These are phyloP conservation scores for Aspergillus sp. DNA, from an alignment of 2,329 filamentous ascomycete species.

Conservation along the genomic window DNA sequence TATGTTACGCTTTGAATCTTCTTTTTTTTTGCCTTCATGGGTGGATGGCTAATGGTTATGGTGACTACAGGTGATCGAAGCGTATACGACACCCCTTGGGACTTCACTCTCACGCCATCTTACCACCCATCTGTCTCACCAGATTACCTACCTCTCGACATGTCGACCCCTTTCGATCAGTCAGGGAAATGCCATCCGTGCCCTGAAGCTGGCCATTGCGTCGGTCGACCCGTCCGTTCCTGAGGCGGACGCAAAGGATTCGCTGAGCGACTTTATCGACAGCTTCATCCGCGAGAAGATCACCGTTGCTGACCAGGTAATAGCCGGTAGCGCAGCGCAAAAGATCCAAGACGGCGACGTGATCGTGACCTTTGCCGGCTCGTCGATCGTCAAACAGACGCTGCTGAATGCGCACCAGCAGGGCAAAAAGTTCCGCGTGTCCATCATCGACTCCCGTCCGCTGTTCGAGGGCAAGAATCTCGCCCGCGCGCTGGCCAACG, in stretches of 20 bases:
- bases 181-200: conserved; percentile 93
- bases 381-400: conserved; percentile 75
- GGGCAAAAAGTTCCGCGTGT: conserved; percentile 72
- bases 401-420: conserved; percentile 61
- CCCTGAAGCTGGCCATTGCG: conserved; percentile 86
- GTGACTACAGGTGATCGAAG: conserved; percentile 64
- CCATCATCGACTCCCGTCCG: conserved; percentile 70
- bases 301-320: conserved; percentile 75
- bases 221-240: conserved; percentile 79
- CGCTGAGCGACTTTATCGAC: conserved; percentile 74
- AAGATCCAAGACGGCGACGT: conserved; percentile 74
- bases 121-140: conserved; percentile 82
- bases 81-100: conserved; percentile 81
- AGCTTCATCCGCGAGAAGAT: conserved; percentile 85
- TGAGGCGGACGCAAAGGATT: conserved; percentile 71
- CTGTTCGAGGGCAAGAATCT: conserved; percentile 63
- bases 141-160: conserved; percentile 89
- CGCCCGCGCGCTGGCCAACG: conserved; percentile 60
- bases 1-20: conserved; percentile 30
- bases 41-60: conserved; percentile 6
- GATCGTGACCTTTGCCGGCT: conserved; percentile 78
- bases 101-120: conserved; percentile 85
- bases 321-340: conserved; percentile 64
- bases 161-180: conserved; percentile 94
- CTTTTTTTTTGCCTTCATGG: not conserved